phyloP scores from a whole-genome alignment of 805 yeast species.

The Sugiyamaella valdiviana region DNA sequence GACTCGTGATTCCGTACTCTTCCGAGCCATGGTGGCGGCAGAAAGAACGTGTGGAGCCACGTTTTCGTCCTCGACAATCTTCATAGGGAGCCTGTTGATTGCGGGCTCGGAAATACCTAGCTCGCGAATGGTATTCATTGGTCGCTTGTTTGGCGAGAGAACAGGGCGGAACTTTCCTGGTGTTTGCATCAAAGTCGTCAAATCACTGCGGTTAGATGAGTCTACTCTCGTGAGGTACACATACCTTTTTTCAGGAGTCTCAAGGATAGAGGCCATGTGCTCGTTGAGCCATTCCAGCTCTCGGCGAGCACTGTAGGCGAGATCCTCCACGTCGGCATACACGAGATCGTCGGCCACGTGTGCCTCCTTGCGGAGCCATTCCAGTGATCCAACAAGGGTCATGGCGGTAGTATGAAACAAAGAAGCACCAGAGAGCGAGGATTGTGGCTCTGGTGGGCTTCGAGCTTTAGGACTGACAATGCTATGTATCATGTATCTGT shows the following conservation, averaged over 20 bases:
- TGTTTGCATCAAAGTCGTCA: conserved; percentile 21
- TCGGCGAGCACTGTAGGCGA: conserved; percentile 36
- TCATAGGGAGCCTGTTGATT: not conserved
- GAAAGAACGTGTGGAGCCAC: not conserved
- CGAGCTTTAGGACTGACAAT: not conserved
- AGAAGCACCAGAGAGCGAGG: not conserved
- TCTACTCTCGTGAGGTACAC: not conserved
- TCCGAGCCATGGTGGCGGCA: not conserved
- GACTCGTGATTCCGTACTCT: not conserved
- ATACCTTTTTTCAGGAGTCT: conserved; percentile 5
- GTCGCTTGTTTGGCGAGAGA: conserved; percentile 16
- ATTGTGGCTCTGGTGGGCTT: not conserved
- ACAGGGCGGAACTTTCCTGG: conserved; percentile 23
- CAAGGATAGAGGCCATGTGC: conserved; percentile 35
- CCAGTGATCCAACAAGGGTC: conserved; percentile 40
- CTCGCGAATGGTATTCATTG: not conserved
- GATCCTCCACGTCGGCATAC: conserved; percentile 34
- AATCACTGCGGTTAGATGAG: conserved; percentile 8
- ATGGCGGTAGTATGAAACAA: not conserved
- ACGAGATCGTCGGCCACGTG: conserved; percentile 36
- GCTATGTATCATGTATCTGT: not conserved
- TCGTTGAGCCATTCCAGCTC: conserved; percentile 40
- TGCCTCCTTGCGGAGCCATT: conserved; percentile 45
- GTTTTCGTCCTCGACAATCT: not conserved
- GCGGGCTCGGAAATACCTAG: not conserved